These are phyloP conservation scores for Globisporangium nodosum DNA, from an alignment of 352 stramenopile genomes.

Conservation along the genomic window DNA sequence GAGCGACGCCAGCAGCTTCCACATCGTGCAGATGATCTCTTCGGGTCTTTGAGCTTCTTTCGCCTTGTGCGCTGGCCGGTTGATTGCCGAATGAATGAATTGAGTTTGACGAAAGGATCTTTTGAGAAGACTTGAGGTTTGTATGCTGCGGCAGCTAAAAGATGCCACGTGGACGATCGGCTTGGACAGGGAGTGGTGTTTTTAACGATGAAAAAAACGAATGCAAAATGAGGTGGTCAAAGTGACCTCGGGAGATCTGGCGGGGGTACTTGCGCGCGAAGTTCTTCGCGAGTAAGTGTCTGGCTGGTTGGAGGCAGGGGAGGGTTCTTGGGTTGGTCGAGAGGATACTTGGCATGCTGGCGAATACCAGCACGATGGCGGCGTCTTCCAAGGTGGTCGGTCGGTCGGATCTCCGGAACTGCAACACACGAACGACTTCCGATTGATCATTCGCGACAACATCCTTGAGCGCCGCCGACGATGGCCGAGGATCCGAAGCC, in stretches of 20 bases:
- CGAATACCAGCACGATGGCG: neutral
- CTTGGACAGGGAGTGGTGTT: neutral
- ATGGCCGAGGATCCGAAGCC: neutral
- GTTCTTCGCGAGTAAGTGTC: neutral
- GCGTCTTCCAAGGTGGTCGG: neutral
- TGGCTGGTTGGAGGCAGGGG: neutral
- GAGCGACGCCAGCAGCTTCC: conserved; percentile 49
- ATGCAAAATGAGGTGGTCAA: neutral
- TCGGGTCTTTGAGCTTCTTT: neutral
- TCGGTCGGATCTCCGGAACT: neutral
- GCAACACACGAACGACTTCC: conserved; percentile 2
- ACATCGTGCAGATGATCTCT: conserved; percentile 22
- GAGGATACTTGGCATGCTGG: neutral
- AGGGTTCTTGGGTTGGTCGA: neutral
- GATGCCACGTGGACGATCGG: too few relatives aligned
- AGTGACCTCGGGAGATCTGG: too few relatives aligned
- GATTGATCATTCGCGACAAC: conserved; percentile 1
- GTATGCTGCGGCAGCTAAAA: too few relatives aligned
- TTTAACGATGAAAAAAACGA: neutral
- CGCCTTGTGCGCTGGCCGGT: too few relatives aligned
- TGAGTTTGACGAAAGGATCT: too few relatives aligned
- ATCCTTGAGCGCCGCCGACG: neutral
- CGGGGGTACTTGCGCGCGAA: neutral
- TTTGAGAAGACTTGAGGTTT: too few relatives aligned
- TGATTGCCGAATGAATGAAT: neutral